Base-by-base conservation (phyloP, 75 land plant species). In the Chamaecyparis obtusa region DNA sequence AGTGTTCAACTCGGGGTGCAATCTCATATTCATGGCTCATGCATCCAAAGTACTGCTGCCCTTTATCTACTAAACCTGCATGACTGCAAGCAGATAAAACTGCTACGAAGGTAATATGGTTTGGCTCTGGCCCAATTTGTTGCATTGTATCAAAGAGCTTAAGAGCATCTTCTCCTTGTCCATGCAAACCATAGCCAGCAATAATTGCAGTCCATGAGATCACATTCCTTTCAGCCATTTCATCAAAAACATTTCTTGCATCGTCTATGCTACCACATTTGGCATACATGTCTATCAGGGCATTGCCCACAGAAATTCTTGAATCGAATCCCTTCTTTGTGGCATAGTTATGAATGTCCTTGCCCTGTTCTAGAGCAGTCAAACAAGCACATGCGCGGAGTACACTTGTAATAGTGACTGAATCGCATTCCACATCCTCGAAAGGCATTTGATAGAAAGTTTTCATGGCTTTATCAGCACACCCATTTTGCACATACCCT, bases 251-350 rank as follows among this genome's bases (percentile, higher is more conserved):
- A n/a, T 39, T n/a, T 5, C 44, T 74, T 56, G 92, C 92, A 57
- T 48, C 39, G n/a, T 85, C 78, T 27, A 89, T 67, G 32, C 87
- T 85, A 49, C 90, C 88, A 83, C 90, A 89, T 81, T 85, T 78
- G 17, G 88, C 78, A 54, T 91, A 91, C 92, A 91, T 89, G 13
- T 76, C 55, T 43, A 91, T 80, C 54, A 91, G 87, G 30, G 92
- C 76, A 87, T 88, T 84, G 10, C 71, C 88, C 36, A 89, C 86
- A 83, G 84, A 54, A 21, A 85, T 15, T 64, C 87, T 81, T 16
- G 54, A 57, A 41, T 57, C 83, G 56, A 84, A 41, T 3, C 89
- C 90, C 17, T 49, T 43, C 37, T 77, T 54, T 32, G 85, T 69
- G 15, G 69, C 83, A 75, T 89, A 37, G 27, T 27, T 67, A 86